Percentiles rank a stretch among this genome's conserved stretches.
These are phyloP conservation scores for Ascochyta pisi DNA, from an alignment of 2,329 filamentous ascomycete species.

Conservation along the genomic window DNA sequence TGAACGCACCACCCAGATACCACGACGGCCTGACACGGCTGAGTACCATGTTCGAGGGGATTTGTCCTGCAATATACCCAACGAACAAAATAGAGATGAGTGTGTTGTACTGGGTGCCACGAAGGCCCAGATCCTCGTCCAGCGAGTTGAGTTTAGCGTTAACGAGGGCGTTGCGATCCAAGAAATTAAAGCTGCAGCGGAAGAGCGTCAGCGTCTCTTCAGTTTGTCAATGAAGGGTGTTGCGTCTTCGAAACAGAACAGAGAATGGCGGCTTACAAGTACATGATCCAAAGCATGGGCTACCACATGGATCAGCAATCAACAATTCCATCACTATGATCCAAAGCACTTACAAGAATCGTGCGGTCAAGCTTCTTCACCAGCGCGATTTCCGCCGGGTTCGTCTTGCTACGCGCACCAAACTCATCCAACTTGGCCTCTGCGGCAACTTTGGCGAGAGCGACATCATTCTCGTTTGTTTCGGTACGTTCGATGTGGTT, in stretches of 20 bases:
- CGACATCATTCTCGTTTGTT: conserved; percentile 9
- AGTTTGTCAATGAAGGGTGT: no score
- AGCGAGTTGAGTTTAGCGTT: conserved; percentile 69
- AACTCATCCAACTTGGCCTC: conserved; percentile 36
- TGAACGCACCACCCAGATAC: conserved; percentile 14
- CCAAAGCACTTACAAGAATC: conserved; percentile 30
- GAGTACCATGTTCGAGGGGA: conserved; percentile 55
- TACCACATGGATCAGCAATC: conserved; percentile 9
- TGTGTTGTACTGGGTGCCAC: conserved; percentile 25
- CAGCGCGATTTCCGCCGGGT: conserved; percentile 41
- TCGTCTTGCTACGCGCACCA: conserved; percentile 41
- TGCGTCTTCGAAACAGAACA: not conserved
- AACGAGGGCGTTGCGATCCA: conserved; percentile 70
- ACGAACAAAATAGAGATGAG: conserved; percentile 55
- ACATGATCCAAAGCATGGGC: conserved; percentile 54
- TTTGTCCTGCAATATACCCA: conserved; percentile 45
- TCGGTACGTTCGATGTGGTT: conserved; percentile 13
- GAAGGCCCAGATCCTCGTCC: conserved; percentile 57
- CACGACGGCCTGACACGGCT: conserved; percentile 39
- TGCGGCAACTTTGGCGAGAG: conserved; percentile 19
- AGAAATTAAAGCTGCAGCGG: conserved; percentile 33
- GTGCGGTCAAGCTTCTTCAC: conserved; percentile 43
- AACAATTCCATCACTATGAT: no score
- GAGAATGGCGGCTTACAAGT: conserved; percentile 32
- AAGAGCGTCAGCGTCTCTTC: not conserved